phyloP scores from a whole-genome alignment of 768 basidiomycete genomes.

The Amanita fuliginea region DNA sequence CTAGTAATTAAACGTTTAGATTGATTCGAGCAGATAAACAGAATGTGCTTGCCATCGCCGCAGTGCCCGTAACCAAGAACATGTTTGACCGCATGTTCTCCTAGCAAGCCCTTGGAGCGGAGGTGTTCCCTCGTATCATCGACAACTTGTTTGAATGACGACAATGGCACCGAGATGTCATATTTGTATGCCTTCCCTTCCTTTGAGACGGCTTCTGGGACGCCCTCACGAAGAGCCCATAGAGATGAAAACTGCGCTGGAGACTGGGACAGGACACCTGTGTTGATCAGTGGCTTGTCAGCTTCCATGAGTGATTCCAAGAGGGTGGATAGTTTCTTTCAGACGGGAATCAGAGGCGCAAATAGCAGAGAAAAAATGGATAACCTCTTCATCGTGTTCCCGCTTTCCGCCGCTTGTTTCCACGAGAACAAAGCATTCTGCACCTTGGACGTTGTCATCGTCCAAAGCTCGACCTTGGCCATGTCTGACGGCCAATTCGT shows the following conservation, averaged over 20 bases:
- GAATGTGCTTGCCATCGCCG: slow-evolving; percentile 67
- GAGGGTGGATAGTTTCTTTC: slow-evolving; percentile 73
- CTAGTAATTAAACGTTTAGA: slow-evolving; percentile 23
- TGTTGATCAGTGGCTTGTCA: slow-evolving; percentile 69
- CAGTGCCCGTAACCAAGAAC: slow-evolving; percentile 95
- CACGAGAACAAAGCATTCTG: slow-evolving; percentile 83
- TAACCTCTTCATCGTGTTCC: slow-evolving; percentile 92
- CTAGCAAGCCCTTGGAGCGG: slow-evolving; percentile 54
- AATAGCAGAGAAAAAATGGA: slow-evolving; percentile 1
- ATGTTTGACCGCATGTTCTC: slow-evolving; percentile 65
- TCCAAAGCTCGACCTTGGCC: slow-evolving; percentile 70
- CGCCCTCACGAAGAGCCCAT: slow-evolving; percentile 87
- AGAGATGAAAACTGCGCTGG: slow-evolving; percentile 81
- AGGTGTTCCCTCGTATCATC: slow-evolving; percentile 70
- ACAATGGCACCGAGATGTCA: slow-evolving; percentile 83
- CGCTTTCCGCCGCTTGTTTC: slow-evolving; percentile 91
- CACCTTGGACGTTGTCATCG: slow-evolving; percentile 62
- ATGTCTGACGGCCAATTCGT: slow-evolving; percentile 75
- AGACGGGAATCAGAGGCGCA: neutral
- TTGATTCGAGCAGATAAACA: neutral
- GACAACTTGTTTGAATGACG: slow-evolving; percentile 80
- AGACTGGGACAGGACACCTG: slow-evolving; percentile 87
- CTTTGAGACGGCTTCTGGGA: slow-evolving; percentile 88
- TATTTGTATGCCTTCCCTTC: slow-evolving; percentile 97
- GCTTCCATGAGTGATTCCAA: slow-evolving; percentile 69